Conservation (phyloP, 257 asterid genomes). For the Misopates orontium region DNA sequence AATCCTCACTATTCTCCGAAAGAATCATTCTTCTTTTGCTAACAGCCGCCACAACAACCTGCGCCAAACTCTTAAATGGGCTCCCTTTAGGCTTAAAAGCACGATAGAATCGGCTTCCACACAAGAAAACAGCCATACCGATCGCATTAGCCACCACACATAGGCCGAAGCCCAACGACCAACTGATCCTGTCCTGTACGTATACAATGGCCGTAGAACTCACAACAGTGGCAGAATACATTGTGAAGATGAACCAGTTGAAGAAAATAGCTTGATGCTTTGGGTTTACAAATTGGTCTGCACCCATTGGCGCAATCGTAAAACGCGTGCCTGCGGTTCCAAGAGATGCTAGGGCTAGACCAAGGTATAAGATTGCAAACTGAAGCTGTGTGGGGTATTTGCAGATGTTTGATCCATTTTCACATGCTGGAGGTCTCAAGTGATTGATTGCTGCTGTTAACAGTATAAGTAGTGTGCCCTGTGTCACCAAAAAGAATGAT, state of each 20-base stretch:
- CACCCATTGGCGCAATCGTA: conserved; percentile 72
- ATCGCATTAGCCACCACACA: conserved; percentile 48
- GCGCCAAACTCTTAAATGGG: conserved; percentile 56
- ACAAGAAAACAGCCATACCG: conserved; percentile 43
- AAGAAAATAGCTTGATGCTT: conserved; percentile 52
- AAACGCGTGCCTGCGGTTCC: conserved; percentile 69
- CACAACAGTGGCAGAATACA: conserved; percentile 50
- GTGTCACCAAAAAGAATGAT: neutral
- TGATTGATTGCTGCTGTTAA: conserved; percentile 48
- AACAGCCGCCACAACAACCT: conserved; percentile 52
- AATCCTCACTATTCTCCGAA: conserved; percentile 41
- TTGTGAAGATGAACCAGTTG: conserved; percentile 62
- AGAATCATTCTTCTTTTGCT: conserved; percentile 42
- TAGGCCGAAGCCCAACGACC: conserved; percentile 57
- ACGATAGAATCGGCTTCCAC: conserved; percentile 45
- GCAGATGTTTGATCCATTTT: conserved; percentile 40
- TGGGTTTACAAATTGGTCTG: conserved; percentile 50
- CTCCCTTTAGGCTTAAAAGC: conserved; percentile 51
- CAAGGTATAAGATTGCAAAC: conserved; percentile 45
- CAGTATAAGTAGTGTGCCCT: conserved; percentile 50
- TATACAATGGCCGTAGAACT: conserved; percentile 59
- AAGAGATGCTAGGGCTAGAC: conserved; percentile 46
- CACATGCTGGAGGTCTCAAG: conserved; percentile 53
- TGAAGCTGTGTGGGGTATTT: conserved; percentile 48
- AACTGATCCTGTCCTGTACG: conserved; percentile 53